Conservation (phyloP, 495 filamentous ascomycete genomes). For the Xylaria scruposa region DNA sequence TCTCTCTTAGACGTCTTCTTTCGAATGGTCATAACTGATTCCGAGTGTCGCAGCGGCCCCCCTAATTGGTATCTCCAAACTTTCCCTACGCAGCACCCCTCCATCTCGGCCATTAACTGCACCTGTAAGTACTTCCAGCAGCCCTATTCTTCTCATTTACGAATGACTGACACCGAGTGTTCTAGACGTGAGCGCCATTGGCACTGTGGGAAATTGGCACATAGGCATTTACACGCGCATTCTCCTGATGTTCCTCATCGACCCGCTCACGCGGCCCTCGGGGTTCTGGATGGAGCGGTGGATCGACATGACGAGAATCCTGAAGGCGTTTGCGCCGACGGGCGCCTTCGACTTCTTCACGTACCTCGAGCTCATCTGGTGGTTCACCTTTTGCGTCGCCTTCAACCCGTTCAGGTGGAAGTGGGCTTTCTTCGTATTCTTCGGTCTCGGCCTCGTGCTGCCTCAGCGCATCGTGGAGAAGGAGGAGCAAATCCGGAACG, state of each 20-base stretch:
- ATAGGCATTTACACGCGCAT: slow-evolving; percentile 89
- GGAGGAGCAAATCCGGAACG: slow-evolving; percentile 65
- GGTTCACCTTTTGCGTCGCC: slow-evolving; percentile 78
- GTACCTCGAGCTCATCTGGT: slow-evolving; percentile 82
- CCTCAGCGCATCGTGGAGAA: slow-evolving; percentile 68
- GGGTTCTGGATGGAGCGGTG: slow-evolving; percentile 80
- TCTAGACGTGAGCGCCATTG: slow-evolving; percentile 69
- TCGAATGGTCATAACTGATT: neutral
- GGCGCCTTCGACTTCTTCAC: slow-evolving; percentile 88
- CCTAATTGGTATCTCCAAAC: slow-evolving; percentile 90
- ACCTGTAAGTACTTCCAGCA: slow-evolving; percentile 53
- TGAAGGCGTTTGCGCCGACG: slow-evolving; percentile 73
- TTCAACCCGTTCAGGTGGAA: slow-evolving; percentile 90
- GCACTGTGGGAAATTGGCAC: slow-evolving; percentile 83
- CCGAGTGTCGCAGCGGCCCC: slow-evolving; percentile 46
- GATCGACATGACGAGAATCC: slow-evolving; percentile 81
- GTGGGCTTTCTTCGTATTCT: slow-evolving; percentile 79
- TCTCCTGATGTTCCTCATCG: slow-evolving; percentile 83
- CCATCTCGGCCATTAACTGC: slow-evolving; percentile 79
- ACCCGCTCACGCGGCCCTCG: slow-evolving; percentile 74
- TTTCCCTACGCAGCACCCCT: slow-evolving; percentile 71
- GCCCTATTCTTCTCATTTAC: neutral
- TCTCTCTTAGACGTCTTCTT: neutral
- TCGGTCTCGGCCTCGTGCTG: slow-evolving; percentile 70
- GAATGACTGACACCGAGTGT: neutral